A percentile compares a stretch with the other conserved stretches of the same genome.
phyloP scores from a whole-genome alignment of 257 asterid species.

The Solanum bulbocastanum region DNA sequence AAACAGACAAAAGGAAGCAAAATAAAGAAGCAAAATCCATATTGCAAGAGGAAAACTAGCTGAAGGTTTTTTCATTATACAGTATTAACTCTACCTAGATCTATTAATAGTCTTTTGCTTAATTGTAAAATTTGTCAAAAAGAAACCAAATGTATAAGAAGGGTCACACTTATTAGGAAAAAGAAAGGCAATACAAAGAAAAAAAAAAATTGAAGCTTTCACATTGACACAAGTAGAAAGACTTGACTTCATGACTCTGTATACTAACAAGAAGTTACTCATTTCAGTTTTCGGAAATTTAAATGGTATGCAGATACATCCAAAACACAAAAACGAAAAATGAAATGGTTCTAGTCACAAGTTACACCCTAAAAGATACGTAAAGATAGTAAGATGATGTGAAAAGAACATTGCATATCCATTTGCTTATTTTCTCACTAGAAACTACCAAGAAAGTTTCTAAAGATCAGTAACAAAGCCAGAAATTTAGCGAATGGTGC shows the following conservation, averaged over 20 bases:
- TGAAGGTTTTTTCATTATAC: not conserved
- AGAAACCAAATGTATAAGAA: not conserved
- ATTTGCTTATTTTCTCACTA: not conserved
- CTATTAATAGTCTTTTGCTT: not conserved
- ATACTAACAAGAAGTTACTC: not conserved
- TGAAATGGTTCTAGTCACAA: not conserved
- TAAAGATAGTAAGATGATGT: not conserved
- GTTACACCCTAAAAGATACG: not conserved
- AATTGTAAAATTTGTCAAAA: not conserved
- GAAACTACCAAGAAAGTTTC: not conserved
- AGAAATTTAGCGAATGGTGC: no score
- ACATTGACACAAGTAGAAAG: not conserved
- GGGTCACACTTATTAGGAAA: not conserved
- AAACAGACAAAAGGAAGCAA: not conserved
- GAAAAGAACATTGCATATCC: not conserved
- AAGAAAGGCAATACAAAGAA: not conserved
- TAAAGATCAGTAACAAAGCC: not conserved
- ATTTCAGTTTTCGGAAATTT: not conserved
- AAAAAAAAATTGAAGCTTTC: not conserved
- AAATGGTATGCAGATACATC: not conserved
- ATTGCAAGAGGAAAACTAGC: not conserved
- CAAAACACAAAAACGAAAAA: not conserved
- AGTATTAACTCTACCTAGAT: not conserved
- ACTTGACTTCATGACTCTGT: not conserved
- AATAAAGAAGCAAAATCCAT: not conserved